Percentiles rank a stretch among this genome's conserved stretches.
These are phyloP conservation scores for Leishmania guyanensis DNA, from an alignment of 208 protist genomes.

Conservation along the genomic window DNA sequence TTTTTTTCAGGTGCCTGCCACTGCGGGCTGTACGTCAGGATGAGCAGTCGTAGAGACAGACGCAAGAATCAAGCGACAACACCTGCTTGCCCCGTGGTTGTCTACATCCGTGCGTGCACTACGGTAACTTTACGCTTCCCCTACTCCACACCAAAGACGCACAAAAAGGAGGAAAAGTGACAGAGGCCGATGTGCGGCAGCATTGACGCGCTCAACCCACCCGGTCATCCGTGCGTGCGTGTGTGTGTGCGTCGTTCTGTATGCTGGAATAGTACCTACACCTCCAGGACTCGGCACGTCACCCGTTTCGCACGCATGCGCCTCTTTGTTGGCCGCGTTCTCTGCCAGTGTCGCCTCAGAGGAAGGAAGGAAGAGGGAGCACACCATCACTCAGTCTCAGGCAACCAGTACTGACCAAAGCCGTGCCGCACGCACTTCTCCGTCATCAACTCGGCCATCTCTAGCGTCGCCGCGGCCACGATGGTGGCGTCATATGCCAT, in stretches of 20 bases:
- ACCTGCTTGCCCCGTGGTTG: no score
- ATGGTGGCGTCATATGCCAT: conserved; percentile 59
- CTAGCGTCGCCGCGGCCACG: conserved; percentile 45
- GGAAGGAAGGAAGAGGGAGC: background rate
- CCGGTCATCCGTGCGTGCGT: background rate
- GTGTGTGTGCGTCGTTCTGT: background rate
- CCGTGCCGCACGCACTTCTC: conserved; percentile 34
- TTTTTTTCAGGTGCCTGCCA: background rate
- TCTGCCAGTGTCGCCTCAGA: background rate
- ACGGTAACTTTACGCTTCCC: no score
- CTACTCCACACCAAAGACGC: background rate
- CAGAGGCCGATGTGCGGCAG: background rate
- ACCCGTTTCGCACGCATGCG: background rate
- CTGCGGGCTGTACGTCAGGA: background rate
- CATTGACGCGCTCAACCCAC: no score
- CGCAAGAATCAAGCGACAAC: no score
- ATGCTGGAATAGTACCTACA: background rate
- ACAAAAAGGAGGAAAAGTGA: conserved; percentile 1
- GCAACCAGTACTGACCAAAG: conserved; percentile 49
- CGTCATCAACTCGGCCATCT: conserved; percentile 32
- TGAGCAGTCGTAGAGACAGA: no score
- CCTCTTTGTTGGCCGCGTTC: background rate
- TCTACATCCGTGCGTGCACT: no score
- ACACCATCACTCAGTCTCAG: background rate
- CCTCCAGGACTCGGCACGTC: background rate